Percentiles rank a stretch among this genome's conserved stretches.
phyloP scores from a whole-genome alignment of 495 filamentous ascomycete genomes.

The Penicillium waksmanii region DNA sequence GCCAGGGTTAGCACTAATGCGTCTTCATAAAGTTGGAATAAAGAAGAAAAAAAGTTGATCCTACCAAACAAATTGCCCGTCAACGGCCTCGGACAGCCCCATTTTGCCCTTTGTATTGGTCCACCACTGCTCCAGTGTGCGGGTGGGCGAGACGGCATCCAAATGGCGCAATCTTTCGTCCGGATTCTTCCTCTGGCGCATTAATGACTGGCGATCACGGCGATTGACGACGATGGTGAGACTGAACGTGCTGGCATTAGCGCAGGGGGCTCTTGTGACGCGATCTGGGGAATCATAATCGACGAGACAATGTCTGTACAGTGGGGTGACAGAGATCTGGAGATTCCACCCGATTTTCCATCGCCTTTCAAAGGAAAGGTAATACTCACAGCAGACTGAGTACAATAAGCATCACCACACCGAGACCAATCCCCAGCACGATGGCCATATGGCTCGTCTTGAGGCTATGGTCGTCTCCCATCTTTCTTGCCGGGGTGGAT shows the following conservation, averaged over 20 bases:
- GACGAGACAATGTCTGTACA: not conserved
- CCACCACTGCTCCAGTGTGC: constrained; percentile 51
- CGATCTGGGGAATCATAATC: constrained; percentile 8
- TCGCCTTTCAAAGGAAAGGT: not conserved
- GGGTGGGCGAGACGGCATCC: constrained; percentile 44
- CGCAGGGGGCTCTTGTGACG: constrained; percentile 2
- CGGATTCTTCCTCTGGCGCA: constrained; percentile 32
- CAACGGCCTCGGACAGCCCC: constrained; percentile 39
- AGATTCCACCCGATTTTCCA: too few relatives aligned
- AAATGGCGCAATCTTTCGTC: constrained; percentile 43
- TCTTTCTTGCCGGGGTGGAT: constrained; percentile 11
- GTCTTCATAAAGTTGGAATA: not conserved
- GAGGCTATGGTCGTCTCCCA: constrained; percentile 24
- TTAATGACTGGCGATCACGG: constrained; percentile 31
- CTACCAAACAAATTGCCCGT: constrained; percentile 50
- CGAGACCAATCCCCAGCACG: constrained; percentile 45
- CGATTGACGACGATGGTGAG: constrained; percentile 45
- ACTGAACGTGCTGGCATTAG: constrained; percentile 21
- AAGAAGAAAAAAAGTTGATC: not conserved
- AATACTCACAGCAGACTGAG: constrained; percentile 42
- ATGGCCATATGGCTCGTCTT: constrained; percentile 43
- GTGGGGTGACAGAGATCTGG: not conserved
- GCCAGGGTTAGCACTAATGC: constrained; percentile 3
- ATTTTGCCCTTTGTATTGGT: constrained; percentile 39
- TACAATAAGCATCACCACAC: constrained; percentile 39